Base-by-base conservation (phyloP, 805 yeast genomes). In the Suhomyces kilbournensis region DNA sequence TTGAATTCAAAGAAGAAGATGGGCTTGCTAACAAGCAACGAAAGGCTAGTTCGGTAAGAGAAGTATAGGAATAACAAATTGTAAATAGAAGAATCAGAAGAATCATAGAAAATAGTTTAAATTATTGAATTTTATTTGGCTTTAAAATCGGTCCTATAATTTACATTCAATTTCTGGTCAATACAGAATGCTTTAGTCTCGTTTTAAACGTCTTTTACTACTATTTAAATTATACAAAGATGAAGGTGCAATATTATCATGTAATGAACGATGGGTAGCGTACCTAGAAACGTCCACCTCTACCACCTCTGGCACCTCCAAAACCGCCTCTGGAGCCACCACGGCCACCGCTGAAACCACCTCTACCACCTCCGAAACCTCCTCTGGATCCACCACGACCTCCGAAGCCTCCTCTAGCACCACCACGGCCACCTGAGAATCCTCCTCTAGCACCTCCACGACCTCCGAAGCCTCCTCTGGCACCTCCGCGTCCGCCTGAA, bases 401-500 rank as follows among this genome's bases (percentile, higher is more conserved):
- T 46, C 52, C 50, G 20, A 45, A 50, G 30, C 51, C 53, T 42
- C 77, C 74, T 20, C 63, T 38, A 43, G 51, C 44, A 23, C 68
- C 68, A 38, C 65, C 61, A 22, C 59, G 48, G 47, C 56, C 57
- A n/a, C 65, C 53, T 7, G 30, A n/a, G 38, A 26, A 34, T 48
- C 79, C 75, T 42, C 80, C 77, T 50, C 60, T 44, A 52, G 72
- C 73, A 1, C 64, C 64, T 7, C 61, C 57, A 22, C 61, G 52
- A 12, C 54, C 53, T 15, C 60, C 61, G 51, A 79, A 77, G 34
- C 52, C 49, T 46, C 75, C 72, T 39, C 76, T 75, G 42, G 78
- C 69, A 39, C 66, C 64, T 38, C 82, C 80, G 28, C 71, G 63
- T 30, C 68, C 61, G 44, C 83, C 81, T 54, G 84, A 82, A 53